Evolutionary conservation across 2,329 filamentous ascomycete species (phyloP), one percentile per base, ranked within the genome.

Genomic region (Cordyceps cicadae): DNA sequence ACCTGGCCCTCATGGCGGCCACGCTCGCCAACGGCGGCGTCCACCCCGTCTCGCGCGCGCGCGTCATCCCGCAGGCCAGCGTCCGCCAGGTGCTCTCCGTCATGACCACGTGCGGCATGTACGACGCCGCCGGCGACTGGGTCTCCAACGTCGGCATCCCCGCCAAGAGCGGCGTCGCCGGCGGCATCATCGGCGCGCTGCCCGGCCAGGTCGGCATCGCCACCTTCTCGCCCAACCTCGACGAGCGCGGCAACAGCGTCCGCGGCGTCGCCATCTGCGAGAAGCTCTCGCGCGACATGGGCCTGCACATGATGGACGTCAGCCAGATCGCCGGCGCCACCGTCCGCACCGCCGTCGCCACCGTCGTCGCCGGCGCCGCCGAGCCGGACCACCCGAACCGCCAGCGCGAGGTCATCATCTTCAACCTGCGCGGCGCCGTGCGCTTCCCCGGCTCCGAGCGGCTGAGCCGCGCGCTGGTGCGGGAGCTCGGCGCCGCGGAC

Each of bases 51-150:
- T 71, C 69, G 0, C 67, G 67, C 1, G 71, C 74, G 15, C 51
- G 32, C 11, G 70, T 75, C 14, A 75, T 76, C 12, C 71, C 73
- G 0, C 71, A 72, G 3, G 62, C 64, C 3, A 74, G 71, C 54
- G 73, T 75, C 1, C 70, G 74, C 8, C 74, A 76, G 50, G 72
- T 76, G 0, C 66, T 76, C 2, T 75, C 74, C 9, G 70, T 76
- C 59, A 76, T 76, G 73, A 75, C 74, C 0, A 76, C 74, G 0
- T 76, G 74, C 49, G 73, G 74, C 34, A 76, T 75, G 73, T 76
- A 76, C 64, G 69, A 75, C 63, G 71, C 72, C n/a, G 72, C 73
- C 0, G 73, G 73, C 5, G 71, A 74, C 54, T 75, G 73, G 73
- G 70, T 75, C 1, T 73, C 72, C 7, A 70, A 68, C 24, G 70